Percentiles rank a stretch among this genome's conserved stretches.
These are phyloP conservation scores for Ophiosphaerella herpotricha DNA, from an alignment of 2,329 filamentous ascomycete species.

Conservation along the genomic window DNA sequence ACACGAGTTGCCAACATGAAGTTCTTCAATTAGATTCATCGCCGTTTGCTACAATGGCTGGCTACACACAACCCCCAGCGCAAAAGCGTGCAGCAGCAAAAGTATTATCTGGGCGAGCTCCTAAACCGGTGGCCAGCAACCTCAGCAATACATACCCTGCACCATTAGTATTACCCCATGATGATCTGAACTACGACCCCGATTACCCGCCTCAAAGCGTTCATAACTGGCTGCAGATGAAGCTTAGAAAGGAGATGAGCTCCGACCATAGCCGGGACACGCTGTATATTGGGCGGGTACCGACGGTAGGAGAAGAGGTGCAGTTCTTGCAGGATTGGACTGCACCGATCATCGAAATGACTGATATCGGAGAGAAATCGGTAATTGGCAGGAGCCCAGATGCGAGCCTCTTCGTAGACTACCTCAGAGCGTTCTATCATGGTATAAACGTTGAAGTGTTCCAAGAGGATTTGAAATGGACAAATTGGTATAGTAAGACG, in stretches of 20 bases:
- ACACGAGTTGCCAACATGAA: conserved; percentile 1
- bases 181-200: conserved; percentile 62
- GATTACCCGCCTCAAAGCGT: conserved; percentile 58
- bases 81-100: conserved; percentile 28
- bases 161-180: conserved; percentile 63
- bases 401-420: conserved; percentile 46
- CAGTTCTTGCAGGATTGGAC: conserved; percentile 53
- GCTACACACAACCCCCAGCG: conserved; percentile 37
- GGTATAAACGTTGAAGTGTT: conserved; percentile 57
- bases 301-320: conserved; percentile 46
- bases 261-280: conserved; percentile 44
- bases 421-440: conserved; percentile 59
- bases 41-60: conserved; percentile 40
- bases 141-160: conserved; percentile 55
- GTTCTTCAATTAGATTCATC: conserved; percentile 32
- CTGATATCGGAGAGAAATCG: neutral
- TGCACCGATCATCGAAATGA: conserved; percentile 19
- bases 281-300: conserved; percentile 60
- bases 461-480: conserved; percentile 51
- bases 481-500: conserved; percentile 50
- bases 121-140: conserved; percentile 1
- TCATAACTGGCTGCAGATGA: conserved; percentile 54
- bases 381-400: conserved; percentile 9
- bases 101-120: conserved; percentile 13
- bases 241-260: conserved; percentile 56